Conservation (phyloP, 345 rosid genomes). For the Aurinia saxatilis region DNA sequence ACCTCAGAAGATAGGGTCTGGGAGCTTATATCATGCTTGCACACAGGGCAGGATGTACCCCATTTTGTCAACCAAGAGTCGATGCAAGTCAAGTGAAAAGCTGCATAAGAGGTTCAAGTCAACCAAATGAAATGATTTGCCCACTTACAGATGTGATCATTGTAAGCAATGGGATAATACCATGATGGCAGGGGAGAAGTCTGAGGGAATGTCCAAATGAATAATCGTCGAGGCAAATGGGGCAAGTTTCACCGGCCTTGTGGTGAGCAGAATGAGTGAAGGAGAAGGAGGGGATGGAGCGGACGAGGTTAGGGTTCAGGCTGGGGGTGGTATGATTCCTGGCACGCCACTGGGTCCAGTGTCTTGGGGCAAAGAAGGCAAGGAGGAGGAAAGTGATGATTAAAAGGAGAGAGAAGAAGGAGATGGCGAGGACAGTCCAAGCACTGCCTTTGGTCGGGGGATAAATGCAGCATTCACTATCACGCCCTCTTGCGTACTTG, state of each 20-base stretch:
- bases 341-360: constrained; percentile 41
- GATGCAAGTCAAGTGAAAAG: constrained; percentile 58
- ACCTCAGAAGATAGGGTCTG: constrained; percentile 38
- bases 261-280: constrained; percentile 30
- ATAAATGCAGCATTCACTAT: constrained; percentile 55
- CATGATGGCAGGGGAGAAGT: constrained; percentile 70
- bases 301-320: constrained; percentile 41
- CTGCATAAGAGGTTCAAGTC: constrained; percentile 35
- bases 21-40: constrained; percentile 60
- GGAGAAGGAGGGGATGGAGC: constrained; percentile 42
- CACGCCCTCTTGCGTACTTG: constrained; percentile 37
- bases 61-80: constrained; percentile 75
- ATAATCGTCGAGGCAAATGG: constrained; percentile 75
- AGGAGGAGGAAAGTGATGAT: constrained; percentile 39
- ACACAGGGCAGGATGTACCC: constrained; percentile 76
- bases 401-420: constrained; percentile 40
- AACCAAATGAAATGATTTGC: constrained; percentile 10
- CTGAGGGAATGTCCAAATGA: constrained; percentile 53
- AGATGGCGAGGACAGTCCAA: constrained; percentile 61
- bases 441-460: constrained; percentile 28
- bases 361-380: constrained; percentile 41
- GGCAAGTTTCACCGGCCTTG: constrained; percentile 48
- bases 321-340: constrained; percentile 7
- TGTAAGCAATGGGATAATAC: constrained; percentile 18
- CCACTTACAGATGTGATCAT: background rate